Evolutionary conservation across 768 basidiomycete species (phyloP).

Genomic region (Collybia nuda): DNA sequence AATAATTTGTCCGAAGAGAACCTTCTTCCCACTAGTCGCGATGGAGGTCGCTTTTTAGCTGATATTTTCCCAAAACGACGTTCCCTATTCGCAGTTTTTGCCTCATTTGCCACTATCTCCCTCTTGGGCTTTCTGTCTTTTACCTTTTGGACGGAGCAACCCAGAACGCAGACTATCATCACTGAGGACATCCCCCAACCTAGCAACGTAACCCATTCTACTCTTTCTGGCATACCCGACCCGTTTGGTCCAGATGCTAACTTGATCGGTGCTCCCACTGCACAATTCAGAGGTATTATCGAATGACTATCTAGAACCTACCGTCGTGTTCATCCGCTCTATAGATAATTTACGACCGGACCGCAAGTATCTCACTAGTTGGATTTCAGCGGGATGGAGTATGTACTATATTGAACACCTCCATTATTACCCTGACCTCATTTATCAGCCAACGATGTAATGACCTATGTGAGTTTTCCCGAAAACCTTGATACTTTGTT

Average conservation of each 20-base stretch:
- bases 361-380: constrained; percentile 67
- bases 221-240: constrained; percentile 11
- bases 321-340: background rate
- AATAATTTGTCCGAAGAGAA: background rate
- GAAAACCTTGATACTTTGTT: background rate
- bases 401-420: constrained; percentile 22
- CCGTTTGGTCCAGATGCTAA: constrained; percentile 15
- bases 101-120: constrained; percentile 25
- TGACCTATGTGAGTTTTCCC: constrained; percentile 55
- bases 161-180: background rate
- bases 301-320: background rate
- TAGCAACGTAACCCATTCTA: background rate
- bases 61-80: constrained; percentile 13
- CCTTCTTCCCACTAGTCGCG: background rate
- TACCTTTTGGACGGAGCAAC: constrained; percentile 18
- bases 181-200: constrained; percentile 3
- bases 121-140: constrained; percentile 25
- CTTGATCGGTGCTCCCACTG: constrained; percentile 50
- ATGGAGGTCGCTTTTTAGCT: background rate
- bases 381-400: constrained; percentile 82
- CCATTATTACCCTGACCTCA: constrained; percentile 3
- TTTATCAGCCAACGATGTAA: constrained; percentile 68
- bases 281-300: constrained; percentile 51
- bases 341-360: constrained; percentile 64
- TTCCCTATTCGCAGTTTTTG: constrained; percentile 23